Conservation (phyloP, 805 yeast genomes). For the Tetrapisispora iriomotensis region DNA sequence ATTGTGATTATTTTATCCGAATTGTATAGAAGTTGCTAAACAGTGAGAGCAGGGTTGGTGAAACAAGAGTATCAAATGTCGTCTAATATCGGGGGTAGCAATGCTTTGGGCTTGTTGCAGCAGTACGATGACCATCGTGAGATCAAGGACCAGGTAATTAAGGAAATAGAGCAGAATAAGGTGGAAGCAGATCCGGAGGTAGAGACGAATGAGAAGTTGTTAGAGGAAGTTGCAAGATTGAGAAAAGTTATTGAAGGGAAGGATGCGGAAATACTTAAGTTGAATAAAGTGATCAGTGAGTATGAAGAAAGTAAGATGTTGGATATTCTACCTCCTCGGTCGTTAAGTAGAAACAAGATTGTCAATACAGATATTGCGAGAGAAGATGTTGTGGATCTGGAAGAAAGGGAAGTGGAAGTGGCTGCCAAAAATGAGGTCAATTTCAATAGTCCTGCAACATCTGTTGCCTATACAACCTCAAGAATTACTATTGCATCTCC, state of each 20-base stretch:
- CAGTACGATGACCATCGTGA: constrained; percentile 2
- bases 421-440: neutral
- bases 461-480: constrained; percentile 29
- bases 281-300: neutral
- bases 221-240: neutral
- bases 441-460: constrained; percentile 22
- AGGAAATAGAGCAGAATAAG: constrained; percentile 2
- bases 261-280: neutral
- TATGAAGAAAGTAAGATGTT: neutral
- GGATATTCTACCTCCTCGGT: neutral
- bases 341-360: neutral
- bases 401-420: neutral
- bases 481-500: constrained; percentile 29
- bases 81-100: neutral
- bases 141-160: neutral
- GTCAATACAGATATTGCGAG: too few relatives aligned
- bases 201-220: neutral
- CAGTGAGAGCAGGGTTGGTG: too few relatives aligned
- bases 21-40: too few relatives aligned
- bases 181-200: neutral
- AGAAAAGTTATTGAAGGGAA: neutral
- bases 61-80: neutral
- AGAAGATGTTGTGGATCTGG: too few relatives aligned
- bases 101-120: constrained; percentile 3
- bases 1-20: too few relatives aligned